Conservation (phyloP, 208 protist genomes). For the Paratrypanosoma confusum region DNA sequence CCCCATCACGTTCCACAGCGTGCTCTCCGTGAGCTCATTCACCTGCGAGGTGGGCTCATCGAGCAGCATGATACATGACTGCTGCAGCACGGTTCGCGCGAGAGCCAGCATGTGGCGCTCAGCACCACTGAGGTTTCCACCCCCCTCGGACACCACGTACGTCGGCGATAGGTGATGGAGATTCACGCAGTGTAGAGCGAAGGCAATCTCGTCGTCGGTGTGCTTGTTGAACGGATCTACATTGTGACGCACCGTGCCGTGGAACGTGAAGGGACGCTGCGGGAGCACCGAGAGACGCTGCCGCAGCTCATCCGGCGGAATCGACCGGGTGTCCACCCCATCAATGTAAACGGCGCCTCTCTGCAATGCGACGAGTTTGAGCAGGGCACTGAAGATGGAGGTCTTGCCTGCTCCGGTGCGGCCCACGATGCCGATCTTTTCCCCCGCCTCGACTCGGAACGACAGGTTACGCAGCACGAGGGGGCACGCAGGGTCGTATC, state of each 20-base stretch:
- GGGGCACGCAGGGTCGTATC: constrained; percentile 63
- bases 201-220: constrained; percentile 27
- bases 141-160: constrained; percentile 32
- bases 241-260: constrained; percentile 64
- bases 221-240: constrained; percentile 39
- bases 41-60: constrained; percentile 78
- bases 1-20: constrained; percentile 39
- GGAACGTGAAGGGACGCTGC: constrained; percentile 71
- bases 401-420: constrained; percentile 80
- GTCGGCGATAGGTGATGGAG: constrained; percentile 16
- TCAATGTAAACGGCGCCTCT: constrained; percentile 35
- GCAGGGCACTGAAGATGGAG: constrained; percentile 52
- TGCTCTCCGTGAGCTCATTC: constrained; percentile 39
- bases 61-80: constrained; percentile 61
- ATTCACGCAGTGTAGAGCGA: constrained; percentile 33
- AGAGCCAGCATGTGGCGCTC: constrained; percentile 71
- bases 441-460: constrained; percentile 28
- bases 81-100: constrained; percentile 51
- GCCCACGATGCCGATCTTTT: constrained; percentile 80
- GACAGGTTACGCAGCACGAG: constrained; percentile 59
- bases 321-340: constrained; percentile 14
- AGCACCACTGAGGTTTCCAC: constrained; percentile 54
- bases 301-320: constrained; percentile 41
- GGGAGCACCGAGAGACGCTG: constrained; percentile 59
- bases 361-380: constrained; percentile 45